Conservation (phyloP, 2,329 filamentous ascomycete genomes). For the Verticillium isaacii region DNA sequence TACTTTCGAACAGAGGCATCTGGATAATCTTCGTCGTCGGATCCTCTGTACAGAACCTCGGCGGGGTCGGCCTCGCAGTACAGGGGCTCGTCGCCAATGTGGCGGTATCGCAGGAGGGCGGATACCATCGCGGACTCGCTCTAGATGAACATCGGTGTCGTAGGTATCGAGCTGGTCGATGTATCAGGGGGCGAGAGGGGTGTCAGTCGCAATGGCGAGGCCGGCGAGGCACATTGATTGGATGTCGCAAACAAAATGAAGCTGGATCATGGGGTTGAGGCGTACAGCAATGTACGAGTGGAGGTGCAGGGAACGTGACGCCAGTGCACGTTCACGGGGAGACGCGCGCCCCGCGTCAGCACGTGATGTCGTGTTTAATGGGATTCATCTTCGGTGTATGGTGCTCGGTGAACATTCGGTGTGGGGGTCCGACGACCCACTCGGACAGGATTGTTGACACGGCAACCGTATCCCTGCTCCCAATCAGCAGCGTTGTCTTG, state of each 20-base stretch:
- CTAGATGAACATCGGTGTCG: background rate
- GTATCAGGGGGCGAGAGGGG: background rate
- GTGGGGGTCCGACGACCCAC: background rate
- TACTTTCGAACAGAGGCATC: conserved; percentile 38
- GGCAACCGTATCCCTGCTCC: background rate
- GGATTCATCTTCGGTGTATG: background rate
- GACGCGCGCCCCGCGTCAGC: conserved; percentile 10
- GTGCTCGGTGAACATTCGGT: background rate
- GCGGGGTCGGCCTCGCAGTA: conserved; percentile 41
- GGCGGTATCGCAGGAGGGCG: background rate
- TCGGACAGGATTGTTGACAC: background rate
- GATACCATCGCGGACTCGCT: background rate
- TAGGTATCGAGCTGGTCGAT: background rate
- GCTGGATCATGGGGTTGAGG: background rate
- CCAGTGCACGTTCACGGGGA: conserved; percentile 8
- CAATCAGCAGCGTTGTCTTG: background rate
- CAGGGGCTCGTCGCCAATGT: conserved; percentile 25
- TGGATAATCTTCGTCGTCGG: conserved; percentile 52
- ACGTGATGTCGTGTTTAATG: conserved; percentile 12
- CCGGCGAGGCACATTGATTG: background rate
- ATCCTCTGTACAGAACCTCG: conserved; percentile 50
- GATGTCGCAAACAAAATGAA: background rate
- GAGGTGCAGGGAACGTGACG: background rate
- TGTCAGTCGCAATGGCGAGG: background rate
- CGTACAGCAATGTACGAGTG: background rate